Conservation (phyloP, 345 rosid genomes). For the Excoecaria agallocha region DNA sequence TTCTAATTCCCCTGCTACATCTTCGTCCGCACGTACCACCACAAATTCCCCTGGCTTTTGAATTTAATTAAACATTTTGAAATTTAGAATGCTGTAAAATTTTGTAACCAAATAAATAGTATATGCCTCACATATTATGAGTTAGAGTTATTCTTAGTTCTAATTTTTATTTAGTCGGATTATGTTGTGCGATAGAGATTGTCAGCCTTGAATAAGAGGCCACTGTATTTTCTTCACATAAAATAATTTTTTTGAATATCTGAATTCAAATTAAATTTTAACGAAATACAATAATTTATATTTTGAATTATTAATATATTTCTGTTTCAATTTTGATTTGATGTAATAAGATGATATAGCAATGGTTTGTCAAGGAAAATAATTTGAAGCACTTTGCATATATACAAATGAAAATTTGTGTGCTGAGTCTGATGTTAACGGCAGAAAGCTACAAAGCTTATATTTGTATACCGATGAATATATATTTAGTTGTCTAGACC, state of each 20-base stretch:
- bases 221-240: not conserved
- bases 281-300: too few species aligned
- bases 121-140: not conserved
- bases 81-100: slow-evolving; percentile 22
- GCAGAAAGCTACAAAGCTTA: not conserved
- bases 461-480: too few species aligned
- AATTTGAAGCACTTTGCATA: too few species aligned
- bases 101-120: slow-evolving; percentile 32
- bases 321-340: too few species aligned
- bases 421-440: not conserved
- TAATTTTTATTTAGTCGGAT: not conserved
- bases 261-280: too few species aligned
- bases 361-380: not conserved
- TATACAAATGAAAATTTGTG: not conserved
- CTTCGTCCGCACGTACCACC: slow-evolving; percentile 67
- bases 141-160: not conserved
- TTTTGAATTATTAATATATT: too few species aligned
- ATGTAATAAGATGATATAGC: not conserved
- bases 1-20: slow-evolving; percentile 56
- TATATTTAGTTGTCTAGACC: too few species aligned
- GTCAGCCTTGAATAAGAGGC: slow-evolving; percentile 1
- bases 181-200: slow-evolving; percentile 11
- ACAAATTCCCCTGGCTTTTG: slow-evolving; percentile 40
- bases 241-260: not conserved
- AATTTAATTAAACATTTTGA: slow-evolving; percentile 1